A percentile compares a stretch with the other conserved stretches of the same genome.
Conservation (phyloP, 257 asterid species). For the Verbena officinalis region DNA sequence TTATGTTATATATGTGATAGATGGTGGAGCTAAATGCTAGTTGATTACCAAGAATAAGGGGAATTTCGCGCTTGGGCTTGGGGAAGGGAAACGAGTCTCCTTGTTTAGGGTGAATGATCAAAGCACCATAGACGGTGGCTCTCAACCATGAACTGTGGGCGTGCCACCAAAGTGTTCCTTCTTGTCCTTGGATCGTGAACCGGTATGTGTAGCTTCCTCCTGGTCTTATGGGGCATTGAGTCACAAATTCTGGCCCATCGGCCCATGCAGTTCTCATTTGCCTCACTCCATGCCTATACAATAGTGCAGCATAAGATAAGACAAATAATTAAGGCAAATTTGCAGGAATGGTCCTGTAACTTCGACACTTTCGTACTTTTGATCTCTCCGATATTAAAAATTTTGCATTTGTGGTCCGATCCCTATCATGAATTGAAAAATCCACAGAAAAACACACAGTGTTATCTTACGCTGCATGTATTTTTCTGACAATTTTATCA, state of each 20-base stretch:
- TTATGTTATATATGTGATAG: not conserved
- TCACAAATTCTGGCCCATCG: slow-evolving; percentile 87
- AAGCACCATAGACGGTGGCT: slow-evolving; percentile 88
- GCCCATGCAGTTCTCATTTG: slow-evolving; percentile 87
- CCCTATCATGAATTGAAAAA: too few relatives aligned
- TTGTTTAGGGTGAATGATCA: slow-evolving; percentile 65
- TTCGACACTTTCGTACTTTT: too few relatives aligned
- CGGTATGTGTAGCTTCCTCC: slow-evolving; percentile 79
- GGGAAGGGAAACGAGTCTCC: slow-evolving; percentile 79
- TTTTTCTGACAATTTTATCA: too few relatives aligned
- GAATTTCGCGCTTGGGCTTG: slow-evolving; percentile 71
- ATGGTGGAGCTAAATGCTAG: not conserved
- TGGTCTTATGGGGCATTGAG: slow-evolving; percentile 89
- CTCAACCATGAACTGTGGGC: slow-evolving; percentile 98
- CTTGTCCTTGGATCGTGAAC: slow-evolving; percentile 82
- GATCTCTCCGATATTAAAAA: too few relatives aligned
- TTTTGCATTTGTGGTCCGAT: too few relatives aligned
- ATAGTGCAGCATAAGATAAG: not conserved
- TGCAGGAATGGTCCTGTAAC: too few relatives aligned
- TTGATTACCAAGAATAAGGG: slow-evolving; percentile 70
- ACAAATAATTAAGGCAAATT: too few relatives aligned
- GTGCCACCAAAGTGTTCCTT: slow-evolving; percentile 98
- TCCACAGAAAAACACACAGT: too few relatives aligned
- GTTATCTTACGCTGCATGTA: too few relatives aligned
- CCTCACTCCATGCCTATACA: slow-evolving; percentile 80